Evolutionary conservation across 495 filamentous ascomycete genomes (phyloP), one percentile per base, ranked within the genome.

Genomic region (Talaromyces thailandensis): DNA sequence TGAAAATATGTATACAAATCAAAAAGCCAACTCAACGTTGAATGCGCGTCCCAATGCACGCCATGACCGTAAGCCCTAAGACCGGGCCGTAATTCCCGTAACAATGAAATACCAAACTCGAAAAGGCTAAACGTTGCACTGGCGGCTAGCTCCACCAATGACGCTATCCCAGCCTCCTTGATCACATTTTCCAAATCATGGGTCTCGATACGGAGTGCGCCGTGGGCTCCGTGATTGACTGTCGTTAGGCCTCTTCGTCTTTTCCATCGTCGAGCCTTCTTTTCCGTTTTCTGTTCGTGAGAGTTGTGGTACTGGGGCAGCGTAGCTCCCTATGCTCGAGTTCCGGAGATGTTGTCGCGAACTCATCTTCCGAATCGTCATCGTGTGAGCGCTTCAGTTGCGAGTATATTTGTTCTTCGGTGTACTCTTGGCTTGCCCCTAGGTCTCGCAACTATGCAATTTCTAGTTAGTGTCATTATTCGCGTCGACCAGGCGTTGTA

Each of bases 141-240:
- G 51, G 51, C 51, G 51, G 51, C 51, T 55, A 55, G 51, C 26
- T 55, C 51, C 23, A 28, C 51, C 51, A 55, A 55, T 55, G 23
- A 16, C 26, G 21, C 51, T 55, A 28, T 55, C 26, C 51, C 51
- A 55, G 51, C 51, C 51, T 55, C 51, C 51, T 55, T 28, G 18
- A 55, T 55, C 51, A 55, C 23, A 55, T 12, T 16, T 55, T 23
- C 18, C 35, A 40, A 40, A n/a, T 40, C 35, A 40, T 40, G 35
- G 12, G 12, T 18, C 40, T 45, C 40, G 6, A 21, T 48, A 48
- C 43, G 43, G 18, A 48, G 6, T 18, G 43, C 16, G 43, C 35
- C 9, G 35, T n/a, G 16, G 14, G 43, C 40, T 45, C 40, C 40
- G 18, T 21, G 21, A 18, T 48, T 21, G 43, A 48, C 8, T 48